Percentiles rank a stretch among this genome's conserved stretches.
phyloP scores from a whole-genome alignment of 2,329 filamentous ascomycete species.

The Ophiostoma quercus region DNA sequence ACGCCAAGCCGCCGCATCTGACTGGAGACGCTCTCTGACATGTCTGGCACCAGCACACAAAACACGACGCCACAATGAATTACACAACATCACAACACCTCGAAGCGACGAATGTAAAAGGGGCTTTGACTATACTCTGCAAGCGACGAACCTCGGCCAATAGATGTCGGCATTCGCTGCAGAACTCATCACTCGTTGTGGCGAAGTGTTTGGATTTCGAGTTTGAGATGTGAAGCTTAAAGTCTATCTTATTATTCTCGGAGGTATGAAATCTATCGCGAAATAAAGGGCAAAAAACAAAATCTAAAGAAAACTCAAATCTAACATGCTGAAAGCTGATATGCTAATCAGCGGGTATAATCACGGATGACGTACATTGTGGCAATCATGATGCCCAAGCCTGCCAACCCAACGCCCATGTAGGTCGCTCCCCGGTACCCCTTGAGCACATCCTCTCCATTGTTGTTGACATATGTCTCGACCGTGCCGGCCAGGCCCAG shows the following conservation, averaged over 20 bases:
- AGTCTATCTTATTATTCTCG: neutral
- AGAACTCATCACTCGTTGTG: neutral
- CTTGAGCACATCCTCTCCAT: slow-evolving; percentile 30
- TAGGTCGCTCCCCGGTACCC: slow-evolving; percentile 38
- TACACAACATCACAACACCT: neutral
- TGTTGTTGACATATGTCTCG: slow-evolving; percentile 40
- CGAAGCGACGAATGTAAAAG: neutral
- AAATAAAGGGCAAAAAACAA: neutral
- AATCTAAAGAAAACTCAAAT: neutral
- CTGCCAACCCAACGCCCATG: slow-evolving; percentile 38
- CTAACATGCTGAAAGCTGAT: neutral
- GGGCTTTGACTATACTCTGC: neutral
- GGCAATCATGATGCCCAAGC: slow-evolving; percentile 31
- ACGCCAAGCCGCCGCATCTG: neutral
- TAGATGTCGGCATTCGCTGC: neutral
- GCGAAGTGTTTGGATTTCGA: neutral
- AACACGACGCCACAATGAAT: neutral
- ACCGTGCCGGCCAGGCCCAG: slow-evolving; percentile 62
- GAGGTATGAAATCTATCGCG: neutral
- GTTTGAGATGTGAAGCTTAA: neutral
- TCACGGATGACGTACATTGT: slow-evolving; percentile 21
- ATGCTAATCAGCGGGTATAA: neutral
- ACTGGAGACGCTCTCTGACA: neutral
- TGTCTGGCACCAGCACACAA: neutral
- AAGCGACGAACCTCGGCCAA: neutral